phyloP scores from a whole-genome alignment of 2,329 filamentous ascomycete species.

The Sporothrix euskadiensis region DNA sequence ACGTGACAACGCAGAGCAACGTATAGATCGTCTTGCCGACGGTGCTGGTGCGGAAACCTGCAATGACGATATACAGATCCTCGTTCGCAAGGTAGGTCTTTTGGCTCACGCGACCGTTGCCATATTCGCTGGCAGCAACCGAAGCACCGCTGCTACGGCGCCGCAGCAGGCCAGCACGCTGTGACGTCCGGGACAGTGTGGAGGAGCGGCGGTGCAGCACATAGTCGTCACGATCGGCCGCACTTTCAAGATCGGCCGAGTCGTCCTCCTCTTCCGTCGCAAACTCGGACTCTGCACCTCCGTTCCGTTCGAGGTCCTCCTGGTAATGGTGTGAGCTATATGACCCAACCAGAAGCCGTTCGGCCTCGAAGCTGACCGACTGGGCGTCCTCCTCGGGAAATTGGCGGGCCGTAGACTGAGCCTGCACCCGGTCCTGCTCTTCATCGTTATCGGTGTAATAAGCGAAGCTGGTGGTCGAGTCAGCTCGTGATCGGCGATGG shows the following conservation, averaged over 20 bases:
- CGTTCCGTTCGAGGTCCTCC: slow-evolving; percentile 42
- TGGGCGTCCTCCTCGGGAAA: not conserved
- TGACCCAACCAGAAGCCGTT: slow-evolving; percentile 26
- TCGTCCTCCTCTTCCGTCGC: slow-evolving; percentile 39
- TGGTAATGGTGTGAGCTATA: slow-evolving; percentile 22
- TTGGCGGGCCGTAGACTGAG: not conserved
- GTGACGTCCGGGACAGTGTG: slow-evolving; percentile 56
- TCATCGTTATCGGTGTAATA: slow-evolving; percentile 76
- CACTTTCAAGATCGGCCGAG: slow-evolving; percentile 41
- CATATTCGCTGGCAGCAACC: slow-evolving; percentile 59
- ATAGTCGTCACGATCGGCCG: slow-evolving; percentile 47
- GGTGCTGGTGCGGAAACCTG: slow-evolving; percentile 79
- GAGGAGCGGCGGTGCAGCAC: slow-evolving; percentile 63
- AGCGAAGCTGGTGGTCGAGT: slow-evolving; percentile 85
- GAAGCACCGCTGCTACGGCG: slow-evolving; percentile 70
- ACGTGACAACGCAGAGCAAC: slow-evolving; percentile 67
- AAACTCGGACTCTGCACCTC: slow-evolving; percentile 38
- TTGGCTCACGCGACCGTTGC: slow-evolving; percentile 70
- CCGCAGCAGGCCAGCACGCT: slow-evolving; percentile 66
- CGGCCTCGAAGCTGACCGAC: slow-evolving; percentile 38
- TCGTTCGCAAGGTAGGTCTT: slow-evolving; percentile 93
- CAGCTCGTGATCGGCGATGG: slow-evolving; percentile 76
- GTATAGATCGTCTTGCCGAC: slow-evolving; percentile 70
- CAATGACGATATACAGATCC: slow-evolving; percentile 89
- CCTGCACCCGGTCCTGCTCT: slow-evolving; percentile 41